Conservation (phyloP, 768 basidiomycete species). For the Calocera viscosa region DNA sequence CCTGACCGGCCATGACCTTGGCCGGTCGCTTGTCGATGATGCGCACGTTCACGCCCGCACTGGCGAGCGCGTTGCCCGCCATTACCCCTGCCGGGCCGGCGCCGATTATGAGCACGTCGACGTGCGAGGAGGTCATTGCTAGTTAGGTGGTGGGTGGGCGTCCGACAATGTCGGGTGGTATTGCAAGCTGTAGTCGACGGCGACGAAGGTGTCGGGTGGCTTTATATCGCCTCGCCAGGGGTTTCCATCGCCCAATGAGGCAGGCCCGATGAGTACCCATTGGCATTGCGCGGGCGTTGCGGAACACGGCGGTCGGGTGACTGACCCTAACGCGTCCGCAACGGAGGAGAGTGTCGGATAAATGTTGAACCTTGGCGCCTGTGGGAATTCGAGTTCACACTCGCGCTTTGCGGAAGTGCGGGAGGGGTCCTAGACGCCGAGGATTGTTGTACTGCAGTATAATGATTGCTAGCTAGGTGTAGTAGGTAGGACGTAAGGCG, state of each 20-base stretch:
- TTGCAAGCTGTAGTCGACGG: too few species aligned
- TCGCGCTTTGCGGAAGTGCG: background rate
- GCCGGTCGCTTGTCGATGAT: constrained; percentile 49
- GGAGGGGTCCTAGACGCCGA: background rate
- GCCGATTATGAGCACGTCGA: constrained; percentile 16
- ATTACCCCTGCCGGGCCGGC: constrained; percentile 42
- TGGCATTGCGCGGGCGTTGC: background rate
- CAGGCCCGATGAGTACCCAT: too few species aligned
- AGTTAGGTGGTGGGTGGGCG: background rate
- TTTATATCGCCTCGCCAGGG: too few species aligned
- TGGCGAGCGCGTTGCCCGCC: constrained; percentile 51
- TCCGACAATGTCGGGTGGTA: background rate
- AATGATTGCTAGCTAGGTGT: background rate
- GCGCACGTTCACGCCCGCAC: constrained; percentile 44
- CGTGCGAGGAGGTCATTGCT: constrained; percentile 6
- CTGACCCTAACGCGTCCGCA: background rate
- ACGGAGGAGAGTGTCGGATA: background rate
- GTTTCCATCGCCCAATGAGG: too few species aligned
- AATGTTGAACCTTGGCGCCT: background rate
- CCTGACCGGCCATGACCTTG: constrained; percentile 40
- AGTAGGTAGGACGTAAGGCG: background rate
- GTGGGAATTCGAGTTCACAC: constrained; percentile 5
- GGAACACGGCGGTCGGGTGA: background rate
- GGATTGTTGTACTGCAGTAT: background rate
- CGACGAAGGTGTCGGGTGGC: too few species aligned